Percentiles rank a stretch among this genome's conserved stretches.
phyloP scores from a whole-genome alignment of 2,329 filamentous ascomycete genomes.

The Paradendryphiella salina region DNA sequence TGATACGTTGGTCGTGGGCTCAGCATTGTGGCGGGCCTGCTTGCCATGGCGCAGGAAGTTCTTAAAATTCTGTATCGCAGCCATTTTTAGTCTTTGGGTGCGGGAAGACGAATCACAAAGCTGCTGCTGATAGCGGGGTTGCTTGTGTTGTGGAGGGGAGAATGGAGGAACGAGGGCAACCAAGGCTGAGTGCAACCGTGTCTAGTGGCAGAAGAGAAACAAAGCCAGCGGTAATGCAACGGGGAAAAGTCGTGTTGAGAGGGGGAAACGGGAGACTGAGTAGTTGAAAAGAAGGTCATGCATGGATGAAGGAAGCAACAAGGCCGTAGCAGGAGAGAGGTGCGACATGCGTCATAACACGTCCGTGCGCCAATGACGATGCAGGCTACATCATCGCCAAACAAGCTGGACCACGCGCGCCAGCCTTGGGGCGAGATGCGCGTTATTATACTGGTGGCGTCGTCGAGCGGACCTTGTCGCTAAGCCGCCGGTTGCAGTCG shows the following conservation, averaged over 20 bases:
- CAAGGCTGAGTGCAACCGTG: constrained; percentile 22
- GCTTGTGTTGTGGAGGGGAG: constrained; percentile 18
- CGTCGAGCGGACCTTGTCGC: neutral
- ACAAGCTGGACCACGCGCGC: constrained; percentile 18
- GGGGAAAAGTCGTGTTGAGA: constrained; percentile 9
- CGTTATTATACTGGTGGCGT: neutral
- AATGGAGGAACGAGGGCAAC: constrained; percentile 8
- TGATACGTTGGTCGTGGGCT: constrained; percentile 65
- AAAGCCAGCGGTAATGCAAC: constrained; percentile 18
- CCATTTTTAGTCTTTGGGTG: constrained; percentile 53
- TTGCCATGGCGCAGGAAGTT: constrained; percentile 99
- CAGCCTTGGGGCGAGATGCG: constrained; percentile 11
- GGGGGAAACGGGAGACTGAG: constrained; percentile 18
- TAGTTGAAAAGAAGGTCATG: constrained; percentile 31
- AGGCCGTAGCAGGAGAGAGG: constrained; percentile 31
- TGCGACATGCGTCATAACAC: constrained; percentile 17
- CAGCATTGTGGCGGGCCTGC: constrained; percentile 75
- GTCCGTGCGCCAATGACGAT: constrained; percentile 28
- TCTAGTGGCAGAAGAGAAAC: constrained; percentile 14
- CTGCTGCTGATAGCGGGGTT: constrained; percentile 25
- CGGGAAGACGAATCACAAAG: constrained; percentile 15
- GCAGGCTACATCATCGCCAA: constrained; percentile 31
- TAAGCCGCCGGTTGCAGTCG: neutral
- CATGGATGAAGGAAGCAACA: constrained; percentile 19
- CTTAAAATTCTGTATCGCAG: constrained; percentile 90